Evolutionary conservation across 495 filamentous ascomycete genomes (phyloP), one percentile per base, ranked within the genome.

Genomic region (Podospora pseudoanserina): DNA sequence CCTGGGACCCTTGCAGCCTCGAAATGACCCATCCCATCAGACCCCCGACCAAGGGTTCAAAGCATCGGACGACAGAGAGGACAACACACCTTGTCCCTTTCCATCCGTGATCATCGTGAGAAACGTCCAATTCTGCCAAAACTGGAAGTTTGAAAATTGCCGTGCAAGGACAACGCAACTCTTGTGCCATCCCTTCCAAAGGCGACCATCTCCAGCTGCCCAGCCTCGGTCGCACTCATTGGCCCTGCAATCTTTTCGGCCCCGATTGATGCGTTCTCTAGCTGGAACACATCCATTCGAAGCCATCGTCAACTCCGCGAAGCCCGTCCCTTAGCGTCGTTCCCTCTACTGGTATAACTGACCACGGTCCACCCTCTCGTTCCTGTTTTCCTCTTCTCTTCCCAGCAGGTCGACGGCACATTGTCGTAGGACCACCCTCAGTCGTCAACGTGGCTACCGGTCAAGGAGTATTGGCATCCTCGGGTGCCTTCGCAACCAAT

Each of bases 381-480:
- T 66, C 62, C 63, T 39, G 55, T 49, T 65, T 67, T 60, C 60
- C 55, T 55, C 66, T 68, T 63, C 57, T 64, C 44, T 28, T 28
- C 60, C 62, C 67, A 66, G 64, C 71, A 76, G 73, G 76, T 73
- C 69, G 67, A 75, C 74, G 74, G 74, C 79, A 76, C 76, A 71
- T 74, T 75, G 71, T 78, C 70, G 73, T 77, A 77, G 76, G 78
- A 78, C 79, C 78, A 72, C 72, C 73, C 74, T 13, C 69, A 65
- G 65, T 70, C 76, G 77, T 72, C 82, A 87, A 86, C 72, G 83
- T 87, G 85, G 84, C 83, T 86, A 85, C 83, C 74, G 77, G 73
- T 74, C 73, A 78, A 72, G 75, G 70, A 74, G 58, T 74, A 72
- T 75, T 78, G 82, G 83, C 83, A 80, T 82, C 82, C 66, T 78